Conservation (phyloP, 2,329 filamentous ascomycete genomes). For the Shiraia bambusicola region DNA sequence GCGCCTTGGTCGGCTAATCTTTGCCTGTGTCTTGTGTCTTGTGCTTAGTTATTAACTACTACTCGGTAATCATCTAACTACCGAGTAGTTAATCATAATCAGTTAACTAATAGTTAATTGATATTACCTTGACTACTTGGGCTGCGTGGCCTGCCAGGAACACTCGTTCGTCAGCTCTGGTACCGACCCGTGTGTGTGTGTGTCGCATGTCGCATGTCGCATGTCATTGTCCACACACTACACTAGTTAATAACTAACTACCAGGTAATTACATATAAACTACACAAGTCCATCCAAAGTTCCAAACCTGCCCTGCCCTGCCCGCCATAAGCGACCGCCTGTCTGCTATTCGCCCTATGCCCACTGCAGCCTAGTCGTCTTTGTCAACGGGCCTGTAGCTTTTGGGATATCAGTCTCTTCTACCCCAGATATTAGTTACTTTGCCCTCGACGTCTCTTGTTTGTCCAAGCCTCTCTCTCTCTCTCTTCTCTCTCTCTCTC, state of each 20-base stretch:
- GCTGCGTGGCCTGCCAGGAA: not conserved
- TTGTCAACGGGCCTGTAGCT: constrained; percentile 8
- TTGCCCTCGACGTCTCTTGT: constrained; percentile 2
- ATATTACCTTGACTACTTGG: no score
- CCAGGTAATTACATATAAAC: no score
- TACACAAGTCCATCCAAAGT: constrained; percentile 5
- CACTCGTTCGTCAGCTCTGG: not conserved
- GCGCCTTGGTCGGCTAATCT: not conserved
- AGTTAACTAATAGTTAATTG: no score
- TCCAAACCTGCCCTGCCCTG: no score
- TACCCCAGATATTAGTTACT: constrained; percentile 10
- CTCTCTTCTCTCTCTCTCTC: no score
- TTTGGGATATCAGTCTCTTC: constrained; percentile 21
- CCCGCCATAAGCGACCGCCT: constrained; percentile 19
- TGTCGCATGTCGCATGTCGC: not conserved
- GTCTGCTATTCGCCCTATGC: constrained; percentile 14
- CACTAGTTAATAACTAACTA: no score
- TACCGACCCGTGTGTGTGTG: no score
- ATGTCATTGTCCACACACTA: no score
- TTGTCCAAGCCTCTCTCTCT: constrained; percentile 1
- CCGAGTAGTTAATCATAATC: no score
- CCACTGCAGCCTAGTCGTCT: constrained; percentile 21
- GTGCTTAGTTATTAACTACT: no score
- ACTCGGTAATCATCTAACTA: no score
- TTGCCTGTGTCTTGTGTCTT: constrained; percentile 2